Evolutionary conservation across 2,329 filamentous ascomycete genomes (phyloP).

Genomic region (Emergomyces orientalis): DNA sequence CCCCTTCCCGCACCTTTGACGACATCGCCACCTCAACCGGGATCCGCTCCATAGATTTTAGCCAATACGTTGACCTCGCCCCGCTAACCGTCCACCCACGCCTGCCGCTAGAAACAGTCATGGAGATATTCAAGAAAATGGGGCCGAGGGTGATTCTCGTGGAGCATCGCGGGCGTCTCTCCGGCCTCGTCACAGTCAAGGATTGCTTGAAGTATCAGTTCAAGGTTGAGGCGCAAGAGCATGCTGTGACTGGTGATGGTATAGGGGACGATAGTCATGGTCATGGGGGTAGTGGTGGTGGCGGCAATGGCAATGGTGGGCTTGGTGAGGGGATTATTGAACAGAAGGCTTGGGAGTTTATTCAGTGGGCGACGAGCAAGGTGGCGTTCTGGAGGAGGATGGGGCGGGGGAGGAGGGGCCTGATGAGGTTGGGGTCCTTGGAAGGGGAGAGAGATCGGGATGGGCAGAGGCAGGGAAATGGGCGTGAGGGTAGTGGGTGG

Average conservation of each 20-base stretch:
- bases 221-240: slow-evolving; percentile 81
- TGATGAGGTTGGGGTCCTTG: neutral
- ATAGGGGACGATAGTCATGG: slow-evolving; percentile 19
- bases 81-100: slow-evolving; percentile 86
- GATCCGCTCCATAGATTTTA: slow-evolving; percentile 62
- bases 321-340: slow-evolving; percentile 22
- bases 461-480: slow-evolving; percentile 19
- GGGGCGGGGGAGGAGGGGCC: neutral
- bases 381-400: slow-evolving; percentile 15
- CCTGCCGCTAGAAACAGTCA: slow-evolving; percentile 87
- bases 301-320: slow-evolving; percentile 13
- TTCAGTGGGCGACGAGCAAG: slow-evolving; percentile 25
- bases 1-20: slow-evolving; percentile 48
- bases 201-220: slow-evolving; percentile 97
- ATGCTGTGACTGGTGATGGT: slow-evolving; percentile 36
- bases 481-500: slow-evolving; percentile 29
- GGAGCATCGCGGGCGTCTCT: slow-evolving; percentile 75
- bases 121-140: slow-evolving; percentile 98
- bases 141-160: slow-evolving; percentile 87
- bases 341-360: slow-evolving; percentile 30
- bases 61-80: slow-evolving; percentile 77
- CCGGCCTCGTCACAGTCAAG: slow-evolving; percentile 86
- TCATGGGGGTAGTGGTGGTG: slow-evolving; percentile 16
- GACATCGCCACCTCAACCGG: slow-evolving; percentile 48
- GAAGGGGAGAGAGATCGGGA: slow-evolving; percentile 4